A percentile compares a stretch with the other conserved stretches of the same genome.
Evolutionary conservation across 805 yeast genomes (phyloP).

Genomic region (Huiozyma naganishii): DNA sequence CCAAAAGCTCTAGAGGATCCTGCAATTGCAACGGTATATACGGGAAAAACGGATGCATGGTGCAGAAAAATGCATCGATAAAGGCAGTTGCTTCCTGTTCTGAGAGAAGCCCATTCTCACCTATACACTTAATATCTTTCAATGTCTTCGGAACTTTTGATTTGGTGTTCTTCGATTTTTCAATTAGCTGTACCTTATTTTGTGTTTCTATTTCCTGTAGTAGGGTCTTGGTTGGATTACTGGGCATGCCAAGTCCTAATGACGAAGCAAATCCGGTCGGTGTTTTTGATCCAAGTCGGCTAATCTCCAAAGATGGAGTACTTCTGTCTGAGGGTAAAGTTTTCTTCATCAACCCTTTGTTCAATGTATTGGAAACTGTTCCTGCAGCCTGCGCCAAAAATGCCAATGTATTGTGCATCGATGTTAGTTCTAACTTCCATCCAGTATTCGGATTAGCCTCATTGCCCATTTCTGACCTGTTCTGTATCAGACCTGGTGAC

Average conservation of each 20-base stretch:
- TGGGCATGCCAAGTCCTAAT: not conserved
- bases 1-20: constrained; percentile 52
- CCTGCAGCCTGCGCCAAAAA: constrained; percentile 75
- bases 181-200: constrained; percentile 19
- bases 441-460: not conserved
- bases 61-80: constrained; percentile 52
- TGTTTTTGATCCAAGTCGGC: not conserved
- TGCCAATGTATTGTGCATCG: constrained; percentile 52
- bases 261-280: too few species aligned
- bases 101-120: constrained; percentile 40
- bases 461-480: not conserved
- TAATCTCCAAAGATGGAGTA: not conserved
- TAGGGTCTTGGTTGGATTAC: not conserved
- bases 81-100: constrained; percentile 50
- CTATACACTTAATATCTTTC: constrained; percentile 53
- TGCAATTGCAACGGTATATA: constrained; percentile 69
- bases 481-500: not conserved
- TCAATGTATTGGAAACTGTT: constrained; percentile 37
- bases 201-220: not conserved
- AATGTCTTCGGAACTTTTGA: constrained; percentile 32
- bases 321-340: not conserved
- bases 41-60: constrained; percentile 87
- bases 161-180: constrained; percentile 23
- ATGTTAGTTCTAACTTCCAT: constrained; percentile 22
- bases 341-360: not conserved